A percentile compares a stretch with the other conserved stretches of the same genome.
These are phyloP conservation scores for Dendrobium huoshanense DNA, from an alignment of 106 monocot species.

Conservation along the genomic window DNA sequence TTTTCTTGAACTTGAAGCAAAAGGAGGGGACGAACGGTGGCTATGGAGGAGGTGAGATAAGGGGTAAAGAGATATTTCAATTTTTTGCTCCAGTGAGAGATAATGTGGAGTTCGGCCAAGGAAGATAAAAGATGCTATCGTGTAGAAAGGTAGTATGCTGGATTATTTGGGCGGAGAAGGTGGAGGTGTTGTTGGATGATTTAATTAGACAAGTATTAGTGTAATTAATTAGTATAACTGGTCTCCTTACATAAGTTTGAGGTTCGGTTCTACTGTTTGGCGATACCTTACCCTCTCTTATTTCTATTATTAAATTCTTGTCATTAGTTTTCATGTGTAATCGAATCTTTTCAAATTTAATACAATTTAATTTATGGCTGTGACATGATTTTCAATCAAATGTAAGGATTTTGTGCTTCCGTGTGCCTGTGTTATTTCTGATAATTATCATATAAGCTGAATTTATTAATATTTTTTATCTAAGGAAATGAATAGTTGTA, in stretches of 20 bases:
- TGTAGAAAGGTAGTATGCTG: too few species aligned
- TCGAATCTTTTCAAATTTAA: not conserved
- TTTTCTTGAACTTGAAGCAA: too few species aligned
- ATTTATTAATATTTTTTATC: not conserved
- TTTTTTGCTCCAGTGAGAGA: too few species aligned
- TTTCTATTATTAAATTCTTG: not conserved
- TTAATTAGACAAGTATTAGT: too few species aligned
- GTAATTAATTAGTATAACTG: too few species aligned
- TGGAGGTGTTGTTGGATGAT: too few species aligned
- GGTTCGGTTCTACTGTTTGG: not conserved
- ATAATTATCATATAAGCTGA: not conserved
- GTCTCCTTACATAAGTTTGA: not conserved
- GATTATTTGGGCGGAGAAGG: too few species aligned
- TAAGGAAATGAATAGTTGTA: not conserved
- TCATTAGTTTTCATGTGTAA: not conserved
- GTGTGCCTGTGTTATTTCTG: not conserved
- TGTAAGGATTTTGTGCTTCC: not conserved
- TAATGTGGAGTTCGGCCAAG: too few species aligned
- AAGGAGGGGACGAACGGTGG: too few species aligned
- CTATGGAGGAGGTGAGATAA: too few species aligned
- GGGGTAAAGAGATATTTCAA: too few species aligned
- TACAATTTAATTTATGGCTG: not conserved
- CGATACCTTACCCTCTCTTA: not conserved
- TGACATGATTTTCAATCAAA: not conserved
- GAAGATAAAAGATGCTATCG: too few species aligned